These are phyloP conservation scores for Haplosporangium gracile DNA, from an alignment of 192 early-diverging fungal genomes.

Conservation along the genomic window DNA sequence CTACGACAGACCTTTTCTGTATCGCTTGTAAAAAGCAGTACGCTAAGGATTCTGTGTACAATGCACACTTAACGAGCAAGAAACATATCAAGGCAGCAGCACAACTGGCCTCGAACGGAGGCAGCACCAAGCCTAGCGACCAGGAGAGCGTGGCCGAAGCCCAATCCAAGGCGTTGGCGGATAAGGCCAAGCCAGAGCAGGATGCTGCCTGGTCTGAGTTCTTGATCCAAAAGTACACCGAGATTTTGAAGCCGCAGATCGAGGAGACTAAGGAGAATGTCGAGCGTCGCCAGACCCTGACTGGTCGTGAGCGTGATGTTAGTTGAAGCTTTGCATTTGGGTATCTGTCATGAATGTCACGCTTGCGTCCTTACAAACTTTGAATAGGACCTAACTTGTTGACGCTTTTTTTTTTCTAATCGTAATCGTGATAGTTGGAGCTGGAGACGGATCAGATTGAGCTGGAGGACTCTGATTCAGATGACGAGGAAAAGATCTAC, in stretches of 20 bases:
- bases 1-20: constrained; percentile 74
- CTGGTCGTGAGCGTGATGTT: constrained; percentile 84
- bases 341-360: not conserved
- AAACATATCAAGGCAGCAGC: constrained; percentile 90
- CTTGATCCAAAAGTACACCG: constrained; percentile 70
- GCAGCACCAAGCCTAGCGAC: constrained; percentile 6
- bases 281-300: constrained; percentile 92
- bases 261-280: constrained; percentile 90
- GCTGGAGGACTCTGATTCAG: constrained; percentile 71
- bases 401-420: not conserved
- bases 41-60: constrained; percentile 86
- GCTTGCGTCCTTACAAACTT: not conserved
- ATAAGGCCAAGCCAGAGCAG: constrained; percentile 67
- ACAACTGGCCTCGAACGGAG: constrained; percentile 53
- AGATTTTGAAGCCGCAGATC: constrained; percentile 65
- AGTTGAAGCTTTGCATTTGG: constrained; percentile 17
- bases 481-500: constrained; percentile 93
- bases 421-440: constrained; percentile 61
- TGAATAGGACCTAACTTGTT: not conserved
- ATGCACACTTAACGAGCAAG: constrained; percentile 89
- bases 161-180: constrained; percentile 47
- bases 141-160: constrained; percentile 25
- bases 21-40: constrained; percentile 83
- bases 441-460: constrained; percentile 79
- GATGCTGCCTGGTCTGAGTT: constrained; percentile 75